Evolutionary conservation across 2,329 filamentous ascomycete genomes (phyloP), one percentile per base, ranked within the genome.

Genomic region (Xylariales sp.): DNA sequence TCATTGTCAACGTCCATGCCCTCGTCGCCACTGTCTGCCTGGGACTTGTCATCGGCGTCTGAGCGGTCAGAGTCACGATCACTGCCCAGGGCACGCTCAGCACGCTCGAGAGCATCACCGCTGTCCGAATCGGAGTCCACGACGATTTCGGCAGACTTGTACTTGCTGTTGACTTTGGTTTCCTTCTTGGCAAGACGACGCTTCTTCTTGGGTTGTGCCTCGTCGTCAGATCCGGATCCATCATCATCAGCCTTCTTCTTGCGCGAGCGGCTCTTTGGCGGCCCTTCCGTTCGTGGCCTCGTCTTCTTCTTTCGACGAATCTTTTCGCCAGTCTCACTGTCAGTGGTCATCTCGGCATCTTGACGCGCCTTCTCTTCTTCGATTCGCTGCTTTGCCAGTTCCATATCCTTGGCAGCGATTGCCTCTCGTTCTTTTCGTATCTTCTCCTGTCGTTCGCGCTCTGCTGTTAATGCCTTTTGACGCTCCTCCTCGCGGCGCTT

Each of bases 351-450:
- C 54, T 95, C 89, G 3, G 87, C 88, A 33, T 85, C 84, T 47
- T 83, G 70, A 23, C 79, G 72, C 28, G 69, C 68, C 40, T 73
- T 71, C 41, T 91, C 85, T 48, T 89, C 85, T 47, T 85, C 84
- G 2, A 74, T 70, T 21, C 87, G 78, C 53, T 80, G 72, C 50
- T 84, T 81, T 17, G 88, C 86, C 33, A 88, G 69, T 47, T 78
- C 73, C 37, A 86, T 76, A 54, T 95, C 84, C 30, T 81, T 76
- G 41, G 89, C 86, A 14, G 82, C 74, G 55, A 97, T 90, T 51
- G 77, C 79, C 49, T 87, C 81, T 42, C 91, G 82, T 59, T 97
- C 90, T 55, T 88, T 87, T n/a, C 81, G 78, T 46, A 97, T 83
- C 65, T 88, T 87, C 44, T 84, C 80, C 51, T 88, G 83, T 39